A percentile compares a stretch with the other conserved stretches of the same genome.
These are phyloP conservation scores for Aspergillus ostianus DNA, from an alignment of 495 filamentous ascomycete species.

Conservation along the genomic window DNA sequence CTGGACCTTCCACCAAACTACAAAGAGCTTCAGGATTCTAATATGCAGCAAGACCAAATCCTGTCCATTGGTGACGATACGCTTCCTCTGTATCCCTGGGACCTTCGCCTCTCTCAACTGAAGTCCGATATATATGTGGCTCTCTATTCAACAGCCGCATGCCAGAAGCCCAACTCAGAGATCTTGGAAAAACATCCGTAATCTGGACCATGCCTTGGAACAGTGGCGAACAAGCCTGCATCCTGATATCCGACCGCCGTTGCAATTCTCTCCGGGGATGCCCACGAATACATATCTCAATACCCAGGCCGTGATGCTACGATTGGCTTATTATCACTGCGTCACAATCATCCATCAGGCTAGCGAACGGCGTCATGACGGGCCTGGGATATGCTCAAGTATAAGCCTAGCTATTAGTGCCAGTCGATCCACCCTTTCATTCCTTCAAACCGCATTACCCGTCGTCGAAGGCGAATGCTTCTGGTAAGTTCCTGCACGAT, in stretches of 20 bases:
- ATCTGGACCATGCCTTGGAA: slow-evolving; percentile 40
- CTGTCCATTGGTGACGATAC: slow-evolving; percentile 17
- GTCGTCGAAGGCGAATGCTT: slow-evolving; percentile 21
- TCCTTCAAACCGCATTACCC: slow-evolving; percentile 12
- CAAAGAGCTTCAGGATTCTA: slow-evolving; percentile 19
- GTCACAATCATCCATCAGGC: slow-evolving; percentile 39
- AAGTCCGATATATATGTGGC: slow-evolving; percentile 34
- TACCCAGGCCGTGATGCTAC: slow-evolving; percentile 29
- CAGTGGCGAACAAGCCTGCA: slow-evolving; percentile 30
- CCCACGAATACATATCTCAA: slow-evolving; percentile 10
- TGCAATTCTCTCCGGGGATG: slow-evolving; percentile 12
- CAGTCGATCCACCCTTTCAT: slow-evolving; percentile 19
- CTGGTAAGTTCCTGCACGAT: slow-evolving; percentile 34
- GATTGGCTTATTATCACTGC: slow-evolving; percentile 39
- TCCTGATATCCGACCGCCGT: slow-evolving; percentile 11
- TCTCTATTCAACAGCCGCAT: slow-evolving; percentile 31
- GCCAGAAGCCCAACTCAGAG: slow-evolving; percentile 34
- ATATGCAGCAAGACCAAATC: slow-evolving; percentile 4
- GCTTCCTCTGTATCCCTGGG: slow-evolving; percentile 30
- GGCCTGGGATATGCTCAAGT: slow-evolving; percentile 14
- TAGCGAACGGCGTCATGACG: slow-evolving; percentile 21
- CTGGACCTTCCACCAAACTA: slow-evolving; percentile 31
- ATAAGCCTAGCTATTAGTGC: slow-evolving; percentile 14
- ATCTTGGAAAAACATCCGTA: slow-evolving; percentile 30
- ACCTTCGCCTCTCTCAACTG: slow-evolving; percentile 34